phyloP scores from a whole-genome alignment of 2,329 filamentous ascomycete species.

The Colletotrichum aenigma region DNA sequence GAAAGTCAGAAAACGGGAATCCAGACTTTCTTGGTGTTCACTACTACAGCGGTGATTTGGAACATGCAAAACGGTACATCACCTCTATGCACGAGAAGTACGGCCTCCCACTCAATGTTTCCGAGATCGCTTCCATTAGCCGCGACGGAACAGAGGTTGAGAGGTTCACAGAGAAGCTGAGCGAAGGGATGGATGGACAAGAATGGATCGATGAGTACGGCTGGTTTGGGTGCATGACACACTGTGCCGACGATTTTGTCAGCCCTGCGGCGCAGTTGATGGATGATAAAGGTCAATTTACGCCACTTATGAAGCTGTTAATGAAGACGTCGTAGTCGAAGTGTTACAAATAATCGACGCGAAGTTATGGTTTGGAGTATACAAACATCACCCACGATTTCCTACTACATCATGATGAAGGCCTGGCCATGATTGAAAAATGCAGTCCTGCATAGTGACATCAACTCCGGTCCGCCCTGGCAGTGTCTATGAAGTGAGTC shows the following conservation, averaged over 20 bases:
- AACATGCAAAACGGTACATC: constrained; percentile 39
- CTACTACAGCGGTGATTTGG: constrained; percentile 41
- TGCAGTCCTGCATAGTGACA: neutral
- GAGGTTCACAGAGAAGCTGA: constrained; percentile 40
- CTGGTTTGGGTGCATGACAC: constrained; percentile 47
- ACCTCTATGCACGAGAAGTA: constrained; percentile 38
- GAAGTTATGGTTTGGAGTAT: neutral
- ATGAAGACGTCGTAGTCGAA: neutral
- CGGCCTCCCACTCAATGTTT: constrained; percentile 38
- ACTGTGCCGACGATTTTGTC: constrained; percentile 46
- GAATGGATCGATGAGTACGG: constrained; percentile 47
- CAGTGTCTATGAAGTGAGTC: neutral
- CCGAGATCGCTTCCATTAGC: constrained; percentile 45
- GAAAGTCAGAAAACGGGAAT: constrained; percentile 19
- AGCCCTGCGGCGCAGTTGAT: constrained; percentile 50
- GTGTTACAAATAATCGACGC: neutral
- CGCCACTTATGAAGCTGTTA: constrained; percentile 26
- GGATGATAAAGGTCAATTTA: constrained; percentile 44
- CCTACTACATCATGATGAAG: neutral
- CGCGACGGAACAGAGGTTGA: constrained; percentile 38
- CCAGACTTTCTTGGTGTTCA: constrained; percentile 49
- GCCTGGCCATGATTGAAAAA: neutral
- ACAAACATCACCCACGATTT: neutral
- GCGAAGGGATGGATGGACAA: constrained; percentile 45
- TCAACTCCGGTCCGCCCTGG: neutral